Evolutionary conservation across 257 asterid species (phyloP), one percentile per base, ranked within the genome.

Genomic region (Nemophila menziesii): DNA sequence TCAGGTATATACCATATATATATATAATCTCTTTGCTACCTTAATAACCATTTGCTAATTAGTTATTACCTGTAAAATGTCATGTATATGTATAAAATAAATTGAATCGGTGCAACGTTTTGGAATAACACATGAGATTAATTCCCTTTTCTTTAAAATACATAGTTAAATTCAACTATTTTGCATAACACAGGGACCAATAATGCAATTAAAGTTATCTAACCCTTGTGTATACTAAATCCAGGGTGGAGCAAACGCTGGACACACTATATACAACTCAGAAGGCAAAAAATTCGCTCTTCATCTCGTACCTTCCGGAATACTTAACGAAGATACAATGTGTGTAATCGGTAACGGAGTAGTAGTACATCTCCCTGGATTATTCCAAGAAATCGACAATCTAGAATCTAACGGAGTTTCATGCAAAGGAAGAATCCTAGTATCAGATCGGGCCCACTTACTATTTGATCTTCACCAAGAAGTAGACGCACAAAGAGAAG

Each of bases 231-330:
- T 29, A 29, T 55, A 27, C 55, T 50, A 52, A 47, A 50, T 47
- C 43, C 66, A 90, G 99, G 96, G 99, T 16, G 99, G 99, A 67
- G 94, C 99, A 44, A 90, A 90, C 72, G 99, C 96, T 38, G 99
- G 98, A 47, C 99, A 90, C 71, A 90, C 99, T 19, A 85, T 85
- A 45, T 90, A 90, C 67, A 85, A 90, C 44, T 66, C 98, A 13
- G 96, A 81, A 63, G 99, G 99, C 46, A 81, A 85, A 62, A 90
- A 81, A 55, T 90, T 90, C 65, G 87, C 96, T 1, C 94, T 90
- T 37, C 99, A 85, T 67, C 86, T 90, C 48, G 92, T 90, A 11
- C 99, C 99, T 46, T 90, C 96, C 0, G 99, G 99, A 27, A 90
- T 90, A 60, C 93, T 90, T 15, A 63, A 72, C 16, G 71, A 70